A percentile compares a stretch with the other conserved stretches of the same genome.
Conservation (phyloP, 2,329 filamentous ascomycete genomes). For the Magnaporthiopsis rhizophila region DNA sequence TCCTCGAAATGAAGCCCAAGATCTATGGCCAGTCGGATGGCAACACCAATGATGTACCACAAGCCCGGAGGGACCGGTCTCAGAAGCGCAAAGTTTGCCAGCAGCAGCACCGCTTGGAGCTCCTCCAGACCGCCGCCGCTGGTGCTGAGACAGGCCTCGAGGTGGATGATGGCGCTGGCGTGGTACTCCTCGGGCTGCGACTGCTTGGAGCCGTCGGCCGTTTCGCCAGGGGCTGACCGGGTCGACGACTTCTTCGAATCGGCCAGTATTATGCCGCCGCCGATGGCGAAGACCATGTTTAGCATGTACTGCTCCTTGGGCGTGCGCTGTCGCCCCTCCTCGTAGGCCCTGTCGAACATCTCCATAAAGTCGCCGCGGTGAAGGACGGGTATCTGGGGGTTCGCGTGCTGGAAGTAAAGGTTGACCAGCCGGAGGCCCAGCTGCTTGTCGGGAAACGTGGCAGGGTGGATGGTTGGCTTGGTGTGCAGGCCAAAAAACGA, state of each 20-base stretch:
- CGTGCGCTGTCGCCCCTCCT: conserved; percentile 57
- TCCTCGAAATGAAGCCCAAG: conserved; percentile 91
- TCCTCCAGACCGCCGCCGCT: conserved; percentile 89
- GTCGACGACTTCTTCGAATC: conserved; percentile 38
- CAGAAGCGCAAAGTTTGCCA: conserved; percentile 86
- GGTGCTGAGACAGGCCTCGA: conserved; percentile 77
- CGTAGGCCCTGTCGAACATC: conserved; percentile 76
- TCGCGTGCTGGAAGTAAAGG: conserved; percentile 92
- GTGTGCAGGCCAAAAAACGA: conserved; percentile 96
- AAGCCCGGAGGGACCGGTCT: conserved; percentile 86
- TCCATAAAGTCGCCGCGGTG: conserved; percentile 86
- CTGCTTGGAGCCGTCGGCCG: conserved; percentile 29
- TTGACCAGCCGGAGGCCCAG: conserved; percentile 66
- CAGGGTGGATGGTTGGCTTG: conserved; percentile 77
- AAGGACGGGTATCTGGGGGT: conserved; percentile 89
- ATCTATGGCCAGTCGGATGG: conserved; percentile 82
- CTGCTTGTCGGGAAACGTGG: conserved; percentile 71
- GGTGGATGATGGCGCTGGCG: conserved; percentile 83
- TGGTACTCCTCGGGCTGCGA: conserved; percentile 92
- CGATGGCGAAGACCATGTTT: conserved; percentile 96
- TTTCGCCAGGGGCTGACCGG: conserved; percentile 12
- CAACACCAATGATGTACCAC: conserved; percentile 96
- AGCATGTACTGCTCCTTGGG: conserved; percentile 84
- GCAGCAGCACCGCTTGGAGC: conserved; percentile 81
- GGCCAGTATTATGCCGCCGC: conserved; percentile 82